Evolutionary conservation across 805 yeast genomes (phyloP).

Genomic region (Cyberlindnera mrakii): DNA sequence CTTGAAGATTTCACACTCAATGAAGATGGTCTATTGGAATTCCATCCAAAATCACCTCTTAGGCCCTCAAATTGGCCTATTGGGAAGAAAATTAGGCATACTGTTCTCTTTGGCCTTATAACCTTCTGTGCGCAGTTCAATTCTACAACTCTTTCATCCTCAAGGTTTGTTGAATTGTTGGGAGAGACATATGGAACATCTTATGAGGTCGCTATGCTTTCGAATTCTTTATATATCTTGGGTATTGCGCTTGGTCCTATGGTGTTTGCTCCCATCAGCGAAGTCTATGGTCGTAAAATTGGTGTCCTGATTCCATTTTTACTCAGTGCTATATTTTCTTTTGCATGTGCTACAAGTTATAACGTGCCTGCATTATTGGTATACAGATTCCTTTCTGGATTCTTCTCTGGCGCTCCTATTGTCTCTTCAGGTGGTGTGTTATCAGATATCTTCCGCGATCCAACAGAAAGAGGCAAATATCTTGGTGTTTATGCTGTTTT

Average conservation of each 20-base stretch:
- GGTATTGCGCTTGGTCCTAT: slow-evolving; percentile 61
- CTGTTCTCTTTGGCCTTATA: slow-evolving; percentile 32
- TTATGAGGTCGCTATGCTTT: slow-evolving; percentile 41
- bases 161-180: slow-evolving; percentile 27
- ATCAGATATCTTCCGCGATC: slow-evolving; percentile 45
- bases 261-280: slow-evolving; percentile 55
- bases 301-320: slow-evolving; percentile 39
- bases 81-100: slow-evolving; percentile 31
- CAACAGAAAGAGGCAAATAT: slow-evolving; percentile 47
- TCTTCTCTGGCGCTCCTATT: slow-evolving; percentile 54
- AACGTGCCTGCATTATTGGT: slow-evolving; percentile 44
- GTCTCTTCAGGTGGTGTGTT: slow-evolving; percentile 49
- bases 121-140: slow-evolving; percentile 43
- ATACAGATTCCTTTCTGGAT: slow-evolving; percentile 52
- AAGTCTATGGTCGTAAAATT: slow-evolving; percentile 33
- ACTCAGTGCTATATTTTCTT: slow-evolving; percentile 34
- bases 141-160: slow-evolving; percentile 43
- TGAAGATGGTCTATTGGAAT: neutral
- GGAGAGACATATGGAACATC: slow-evolving; percentile 36
- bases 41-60: neutral
- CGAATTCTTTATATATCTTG: slow-evolving; percentile 54
- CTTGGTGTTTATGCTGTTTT: slow-evolving; percentile 42
- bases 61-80: slow-evolving; percentile 28
- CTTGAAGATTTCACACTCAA: neutral
- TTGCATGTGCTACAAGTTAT: slow-evolving; percentile 46